Base-by-base conservation (phyloP, 208 protist species). In the Acanthamoeba lenticulata region DNA sequence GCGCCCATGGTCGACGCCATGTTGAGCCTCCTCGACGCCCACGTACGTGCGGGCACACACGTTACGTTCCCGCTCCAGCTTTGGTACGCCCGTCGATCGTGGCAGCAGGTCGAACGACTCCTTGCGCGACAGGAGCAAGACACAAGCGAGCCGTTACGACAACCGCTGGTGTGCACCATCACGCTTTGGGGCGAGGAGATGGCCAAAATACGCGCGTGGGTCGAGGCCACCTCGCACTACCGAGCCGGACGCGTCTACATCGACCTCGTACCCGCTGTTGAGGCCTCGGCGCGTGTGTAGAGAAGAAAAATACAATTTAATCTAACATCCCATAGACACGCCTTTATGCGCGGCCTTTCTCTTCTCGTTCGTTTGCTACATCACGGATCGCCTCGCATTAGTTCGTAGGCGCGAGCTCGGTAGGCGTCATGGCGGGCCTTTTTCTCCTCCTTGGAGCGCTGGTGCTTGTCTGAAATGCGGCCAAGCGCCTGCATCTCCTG, bases 401-500 rank as follows among this genome's bases (percentile, higher is more conserved):
- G 74, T 55, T 85, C 74, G 29, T 85, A 85, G 74, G 74, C 74
- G 38, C 74, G 74, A 36, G 74, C 32, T 21, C 74, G 74, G 74
- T 85, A 55, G 74, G 74, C 74, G 45, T 85, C 74, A 29, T 55
- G 15, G 44, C 74, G 74, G n/a, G 38, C 44, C 45, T 85, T 85
- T 19, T 38, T 47, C 9, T 85, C 74, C 32, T 85, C 74, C 74
- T 55, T 85, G 44, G 45, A 11, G 74, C 74, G 74, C 11, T 55
- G 38, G 74, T 85, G 38, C 45, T 55, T 47, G 32, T 85, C 74
- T 29, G 19, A 17, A 24, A 85, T 85, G 27, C 24, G n/a, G 38
- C 45, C 74, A 38, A 85, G 49, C 32, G 44, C 32, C 17, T 85
- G 40, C 44, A 85, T 52, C 74, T 85, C 74, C 44, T 55, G 38